Percentiles rank a stretch among this genome's conserved stretches.
These are phyloP conservation scores for Sordariomycetes sp. DNA, from an alignment of 2,329 filamentous ascomycete genomes.

Conservation along the genomic window DNA sequence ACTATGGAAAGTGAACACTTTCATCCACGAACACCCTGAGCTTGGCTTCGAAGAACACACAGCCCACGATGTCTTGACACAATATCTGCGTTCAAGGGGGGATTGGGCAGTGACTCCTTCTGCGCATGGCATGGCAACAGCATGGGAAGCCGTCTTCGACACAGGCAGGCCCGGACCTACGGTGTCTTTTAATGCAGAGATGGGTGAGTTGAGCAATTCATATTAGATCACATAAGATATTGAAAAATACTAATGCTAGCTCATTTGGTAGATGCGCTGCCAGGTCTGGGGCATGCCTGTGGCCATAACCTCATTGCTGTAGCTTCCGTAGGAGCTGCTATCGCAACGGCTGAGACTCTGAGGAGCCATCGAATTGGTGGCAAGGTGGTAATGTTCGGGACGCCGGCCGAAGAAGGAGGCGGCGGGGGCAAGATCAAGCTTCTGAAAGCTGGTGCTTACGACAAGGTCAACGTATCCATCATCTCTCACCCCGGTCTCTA, in stretches of 20 bases:
- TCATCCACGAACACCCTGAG: conserved; percentile 35
- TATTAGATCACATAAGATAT: too few species aligned
- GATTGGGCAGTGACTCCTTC: conserved; percentile 29
- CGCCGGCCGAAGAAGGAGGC: conserved; percentile 42
- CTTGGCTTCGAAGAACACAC: conserved; percentile 29
- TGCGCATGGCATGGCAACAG: conserved; percentile 31
- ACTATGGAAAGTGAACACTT: conserved; percentile 36
- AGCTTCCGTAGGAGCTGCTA: conserved; percentile 32
- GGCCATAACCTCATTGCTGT: conserved; percentile 46
- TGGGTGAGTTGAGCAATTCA: conserved; percentile 26
- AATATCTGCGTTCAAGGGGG: conserved; percentile 21
- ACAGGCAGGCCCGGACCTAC: conserved; percentile 22
- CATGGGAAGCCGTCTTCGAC: conserved; percentile 29
- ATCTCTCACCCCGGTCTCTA: conserved; percentile 26
- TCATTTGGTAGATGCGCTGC: conserved; percentile 30
- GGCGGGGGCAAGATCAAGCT: conserved; percentile 40
- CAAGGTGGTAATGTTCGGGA: conserved; percentile 30
- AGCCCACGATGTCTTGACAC: conserved; percentile 28
- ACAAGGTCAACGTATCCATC: conserved; percentile 19
- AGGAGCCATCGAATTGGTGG: conserved; percentile 1
- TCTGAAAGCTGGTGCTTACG: conserved; percentile 33
- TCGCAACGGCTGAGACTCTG: conserved; percentile 10
- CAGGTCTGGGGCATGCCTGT: conserved; percentile 41
- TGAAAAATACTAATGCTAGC: too few species aligned
- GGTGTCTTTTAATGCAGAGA: conserved; percentile 28